phyloP scores from a whole-genome alignment of 2,329 filamentous ascomycete species.

The Neodidymelliopsis sp. region DNA sequence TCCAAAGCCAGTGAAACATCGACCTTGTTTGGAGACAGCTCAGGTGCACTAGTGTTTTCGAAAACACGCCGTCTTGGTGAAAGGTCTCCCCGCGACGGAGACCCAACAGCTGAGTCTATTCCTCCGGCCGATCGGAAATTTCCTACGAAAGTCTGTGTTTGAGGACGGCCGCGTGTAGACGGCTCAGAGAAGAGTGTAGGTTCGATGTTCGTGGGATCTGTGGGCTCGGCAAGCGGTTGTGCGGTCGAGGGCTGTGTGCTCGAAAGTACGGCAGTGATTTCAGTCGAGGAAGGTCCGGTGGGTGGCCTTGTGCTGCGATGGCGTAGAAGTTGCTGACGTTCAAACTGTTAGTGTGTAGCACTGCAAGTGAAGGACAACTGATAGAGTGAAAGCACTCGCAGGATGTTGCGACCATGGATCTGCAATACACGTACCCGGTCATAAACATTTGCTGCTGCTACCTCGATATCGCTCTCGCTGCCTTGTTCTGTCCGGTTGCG shows the following conservation, averaged over 20 bases:
- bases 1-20: slow-evolving; percentile 22
- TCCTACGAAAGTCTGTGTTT: slow-evolving; percentile 5
- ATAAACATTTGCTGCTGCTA: slow-evolving; percentile 18
- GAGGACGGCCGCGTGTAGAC: not conserved
- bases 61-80: not conserved
- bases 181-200: not conserved
- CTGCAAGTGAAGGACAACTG: not conserved
- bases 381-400: too few relatives aligned
- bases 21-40: slow-evolving; percentile 6
- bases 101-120: slow-evolving; percentile 13
- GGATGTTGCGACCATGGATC: not conserved
- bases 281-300: slow-evolving; percentile 1
- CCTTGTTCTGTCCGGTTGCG: slow-evolving; percentile 10
- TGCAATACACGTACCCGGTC: slow-evolving; percentile 14
- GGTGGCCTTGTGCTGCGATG: slow-evolving; percentile 9
- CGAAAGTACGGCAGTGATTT: not conserved
- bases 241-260: not conserved
- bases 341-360: slow-evolving; percentile 7
- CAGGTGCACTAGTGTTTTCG: not conserved
- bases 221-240: not conserved
- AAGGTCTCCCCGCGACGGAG: slow-evolving; percentile 10
- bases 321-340: slow-evolving; percentile 12
- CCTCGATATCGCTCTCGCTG: slow-evolving; percentile 10
- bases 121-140: not conserved
- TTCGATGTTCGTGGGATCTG: not conserved